These are phyloP conservation scores for Colletotrichum godetiae DNA, from an alignment of 2,329 filamentous ascomycete genomes.

Conservation along the genomic window DNA sequence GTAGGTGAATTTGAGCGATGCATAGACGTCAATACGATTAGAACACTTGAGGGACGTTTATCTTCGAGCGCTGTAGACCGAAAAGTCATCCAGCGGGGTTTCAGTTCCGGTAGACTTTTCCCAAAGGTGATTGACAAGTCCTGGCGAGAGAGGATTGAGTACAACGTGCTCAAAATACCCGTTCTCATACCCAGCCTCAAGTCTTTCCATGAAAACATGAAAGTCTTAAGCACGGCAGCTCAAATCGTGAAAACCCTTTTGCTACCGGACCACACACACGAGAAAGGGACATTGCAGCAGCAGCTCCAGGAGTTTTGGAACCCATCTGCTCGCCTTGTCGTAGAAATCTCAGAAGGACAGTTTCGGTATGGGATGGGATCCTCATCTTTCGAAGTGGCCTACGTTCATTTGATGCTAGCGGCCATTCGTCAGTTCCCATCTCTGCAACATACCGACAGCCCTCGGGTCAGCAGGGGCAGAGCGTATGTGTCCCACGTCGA, in stretches of 20 bases:
- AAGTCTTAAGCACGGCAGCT: constrained; percentile 1
- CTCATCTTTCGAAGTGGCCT: constrained; percentile 32
- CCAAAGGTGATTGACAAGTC: not conserved
- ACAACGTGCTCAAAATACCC: not conserved
- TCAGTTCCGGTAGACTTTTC: not conserved
- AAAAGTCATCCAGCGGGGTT: not conserved
- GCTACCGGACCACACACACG: not conserved
- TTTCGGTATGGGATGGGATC: constrained; percentile 23
- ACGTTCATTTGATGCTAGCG: constrained; percentile 29
- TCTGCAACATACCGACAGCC: constrained; percentile 13
- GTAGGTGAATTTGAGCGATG: not conserved
- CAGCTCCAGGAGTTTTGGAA: constrained; percentile 14
- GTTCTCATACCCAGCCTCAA: constrained; percentile 13
- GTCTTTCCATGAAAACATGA: constrained; percentile 19
- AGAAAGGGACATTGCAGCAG: not conserved
- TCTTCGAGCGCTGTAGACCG: constrained; percentile 1
- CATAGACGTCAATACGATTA: constrained; percentile 1
- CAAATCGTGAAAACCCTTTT: constrained; percentile 12
- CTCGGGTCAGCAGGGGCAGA: constrained; percentile 20
- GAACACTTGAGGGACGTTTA: constrained; percentile 1
- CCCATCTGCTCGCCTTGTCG: constrained; percentile 12
- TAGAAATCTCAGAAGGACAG: constrained; percentile 35
- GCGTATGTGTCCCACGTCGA: constrained; percentile 5
- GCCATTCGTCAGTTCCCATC: constrained; percentile 34
- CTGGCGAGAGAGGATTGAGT: constrained; percentile 1